These are phyloP conservation scores for Bifiguratus adelaidae DNA, from an alignment of 192 early-diverging fungal genomes.

Conservation along the genomic window DNA sequence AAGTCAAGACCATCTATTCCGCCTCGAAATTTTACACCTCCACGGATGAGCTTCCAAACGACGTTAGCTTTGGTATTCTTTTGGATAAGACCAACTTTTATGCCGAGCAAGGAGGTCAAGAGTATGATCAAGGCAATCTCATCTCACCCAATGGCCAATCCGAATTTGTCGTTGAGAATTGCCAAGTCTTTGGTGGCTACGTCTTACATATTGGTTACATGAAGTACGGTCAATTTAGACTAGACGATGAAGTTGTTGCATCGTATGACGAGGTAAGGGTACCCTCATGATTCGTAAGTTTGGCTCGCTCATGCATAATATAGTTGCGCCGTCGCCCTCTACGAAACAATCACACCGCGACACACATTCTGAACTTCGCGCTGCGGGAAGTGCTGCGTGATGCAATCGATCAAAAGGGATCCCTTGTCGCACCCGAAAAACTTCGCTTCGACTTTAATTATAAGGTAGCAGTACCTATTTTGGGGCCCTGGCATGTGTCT, in stretches of 20 bases:
- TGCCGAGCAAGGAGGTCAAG: slow-evolving; percentile 94
- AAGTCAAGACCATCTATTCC: slow-evolving; percentile 71
- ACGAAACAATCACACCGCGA: slow-evolving; percentile 93
- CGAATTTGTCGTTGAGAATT: slow-evolving; percentile 88
- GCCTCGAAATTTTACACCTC: slow-evolving; percentile 32
- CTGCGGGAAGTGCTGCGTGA: slow-evolving; percentile 77
- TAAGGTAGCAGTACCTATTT: slow-evolving; percentile 33
- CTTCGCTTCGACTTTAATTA: slow-evolving; percentile 92
- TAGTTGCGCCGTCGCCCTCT: slow-evolving; percentile 76
- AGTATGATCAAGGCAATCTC: slow-evolving; percentile 83
- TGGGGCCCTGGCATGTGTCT: background rate
- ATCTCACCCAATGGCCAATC: slow-evolving; percentile 71
- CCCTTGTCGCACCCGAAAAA: slow-evolving; percentile 91
- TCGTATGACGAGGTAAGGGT: slow-evolving; percentile 70
- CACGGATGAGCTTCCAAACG: slow-evolving; percentile 39
- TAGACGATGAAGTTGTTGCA: slow-evolving; percentile 61
- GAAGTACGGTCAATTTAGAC: slow-evolving; percentile 70
- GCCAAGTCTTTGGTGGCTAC: slow-evolving; percentile 89
- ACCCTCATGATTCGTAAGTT: background rate
- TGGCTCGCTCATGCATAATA: background rate
- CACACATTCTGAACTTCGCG: slow-evolving; percentile 93
- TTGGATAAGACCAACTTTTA: slow-evolving; percentile 97
- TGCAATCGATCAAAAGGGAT: slow-evolving; percentile 86
- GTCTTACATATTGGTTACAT: slow-evolving; percentile 94
- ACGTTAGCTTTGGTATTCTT: slow-evolving; percentile 70